Base-by-base conservation (phyloP, 192 early-diverging fungal genomes). In the Umbelopsis ramanniana region DNA sequence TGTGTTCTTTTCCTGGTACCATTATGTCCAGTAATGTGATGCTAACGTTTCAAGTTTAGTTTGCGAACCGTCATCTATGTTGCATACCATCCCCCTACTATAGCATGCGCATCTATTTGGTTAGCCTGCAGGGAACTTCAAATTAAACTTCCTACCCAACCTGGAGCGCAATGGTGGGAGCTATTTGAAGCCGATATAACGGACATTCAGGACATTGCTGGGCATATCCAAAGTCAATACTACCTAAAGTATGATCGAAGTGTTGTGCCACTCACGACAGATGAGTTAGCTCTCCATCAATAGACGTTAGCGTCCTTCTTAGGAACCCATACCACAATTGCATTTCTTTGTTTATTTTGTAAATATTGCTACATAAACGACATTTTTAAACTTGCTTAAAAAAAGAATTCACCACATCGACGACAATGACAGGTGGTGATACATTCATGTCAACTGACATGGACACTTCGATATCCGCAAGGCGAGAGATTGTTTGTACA, bases 61-160 rank as follows among this genome's bases (percentile, higher is more conserved):
- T 66, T 91, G 54, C 80, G 92, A 70, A 95, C 93, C 22, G 84
- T 82, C 66, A 74, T 94, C 2, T 90, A 88, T 70, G 91, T 92
- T 7, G 88, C 86, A 66, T 95, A 90, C 75, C 88, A 94, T 52
- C 89, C 93, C 2, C 83, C 86, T n/a, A 84, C 87, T 2, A 94
- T 99, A 76, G 96, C 97, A 0, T 92, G 90, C 68, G 94, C 92
- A 15, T 91, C 88, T 0, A 94, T 99, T 38, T 94, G 86, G 83
- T 80, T 98, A 50, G 92, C 95, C 2, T 89, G 92, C 35, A 78
- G 90, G 29, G 84, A 88, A 37, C 84, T 79, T 68, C 76, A 80
- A 17, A 83, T 94, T 0, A 75, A 79, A 37, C 80, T 99, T 48
- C 96, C 96, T 6, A 26, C 24, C 26, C 19, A 57, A 22, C 53